Conservation (phyloP, 2,329 filamentous ascomycete genomes). For the Calonectria multiphialidica region DNA sequence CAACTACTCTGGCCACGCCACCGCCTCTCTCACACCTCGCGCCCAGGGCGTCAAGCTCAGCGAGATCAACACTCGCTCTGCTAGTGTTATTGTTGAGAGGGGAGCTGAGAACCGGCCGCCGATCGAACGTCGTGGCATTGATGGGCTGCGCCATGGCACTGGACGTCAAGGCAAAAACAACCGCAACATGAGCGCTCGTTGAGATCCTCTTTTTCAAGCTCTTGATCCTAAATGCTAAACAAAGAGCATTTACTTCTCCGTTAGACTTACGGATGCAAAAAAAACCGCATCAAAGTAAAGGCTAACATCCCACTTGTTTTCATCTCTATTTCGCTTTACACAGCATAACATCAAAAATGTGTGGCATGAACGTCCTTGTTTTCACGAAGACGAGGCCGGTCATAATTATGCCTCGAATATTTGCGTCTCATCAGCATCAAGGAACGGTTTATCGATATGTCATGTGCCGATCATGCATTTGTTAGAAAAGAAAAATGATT, state of each 20-base stretch:
- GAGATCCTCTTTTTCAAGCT: neutral
- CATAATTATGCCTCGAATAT: neutral
- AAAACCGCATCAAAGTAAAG: neutral
- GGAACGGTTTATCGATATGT: neutral
- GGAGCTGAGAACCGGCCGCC: slow-evolving; percentile 61
- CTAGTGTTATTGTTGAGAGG: slow-evolving; percentile 47
- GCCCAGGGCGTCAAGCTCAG: slow-evolving; percentile 41
- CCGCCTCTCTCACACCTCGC: slow-evolving; percentile 59
- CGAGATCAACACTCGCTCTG: slow-evolving; percentile 35
- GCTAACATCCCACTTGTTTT: slow-evolving; percentile 24
- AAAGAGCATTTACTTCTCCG: slow-evolving; percentile 47
- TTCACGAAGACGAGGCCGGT: neutral
- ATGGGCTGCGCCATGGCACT: slow-evolving; percentile 28
- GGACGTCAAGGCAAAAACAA: slow-evolving; percentile 30
- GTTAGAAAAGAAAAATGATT: slow-evolving; percentile 38
- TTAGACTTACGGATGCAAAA: slow-evolving; percentile 50
- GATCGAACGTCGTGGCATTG: slow-evolving; percentile 27
- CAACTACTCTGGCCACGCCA: slow-evolving; percentile 64
- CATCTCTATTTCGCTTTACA: slow-evolving; percentile 12
- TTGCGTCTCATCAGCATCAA: neutral
- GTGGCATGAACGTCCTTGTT: neutral
- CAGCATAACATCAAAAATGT: neutral
- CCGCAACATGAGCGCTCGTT: slow-evolving; percentile 31
- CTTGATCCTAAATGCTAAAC: slow-evolving; percentile 14
- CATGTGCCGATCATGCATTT: slow-evolving; percentile 9